Evolutionary conservation across 192 early-diverging fungal species (phyloP), one percentile per base, ranked within the genome.

Genomic region (Lobosporangium transversale): DNA sequence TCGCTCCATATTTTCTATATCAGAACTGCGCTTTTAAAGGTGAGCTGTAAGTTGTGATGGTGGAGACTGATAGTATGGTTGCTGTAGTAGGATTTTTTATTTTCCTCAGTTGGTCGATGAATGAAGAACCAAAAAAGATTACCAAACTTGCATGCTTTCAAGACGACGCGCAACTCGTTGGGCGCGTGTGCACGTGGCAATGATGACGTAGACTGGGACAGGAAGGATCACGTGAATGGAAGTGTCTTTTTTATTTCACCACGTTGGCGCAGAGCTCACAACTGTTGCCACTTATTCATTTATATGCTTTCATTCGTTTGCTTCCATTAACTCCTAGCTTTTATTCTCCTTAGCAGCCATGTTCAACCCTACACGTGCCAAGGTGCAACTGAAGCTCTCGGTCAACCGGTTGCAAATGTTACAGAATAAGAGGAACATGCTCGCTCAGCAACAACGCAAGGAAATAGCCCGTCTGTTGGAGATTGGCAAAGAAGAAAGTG

Each of bases 371-470:
- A 78, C 83, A 12, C 80, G 88, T 40, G 85, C 92, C 57, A 94
- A 98, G 83, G 94, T 97, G 32, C 91, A 94, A 68, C 84, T 98
- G 27, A 97, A 94, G 78, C 86, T 98, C 20, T 85, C 93, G 15
- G 85, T 94, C 67, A 93, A 92, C 80, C 85, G 95, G 31, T 88
- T 98, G 14, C 93, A 91, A 81, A 88, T 97, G 61, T 83, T 95
- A 3, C 93, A 97, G 56, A 90, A 87, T 44, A 99, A 98, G 57
- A 97, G 95, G 75, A 84, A 80, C 40, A 86, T 90, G 20, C 73
- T 91, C 10, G 92, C 91, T 52, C 80, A 91, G 48, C 85, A 88
- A 47, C 88, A 88, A 12, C 88, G 94, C 43, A 87, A 88, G 18
- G 95, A 96, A 73, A 95, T 99, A 40, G 93, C 94, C 0, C 53